Evolutionary conservation across 441 rosid species (phyloP), one percentile per base, ranked within the genome.

Genomic region (Jatropha multifida): DNA sequence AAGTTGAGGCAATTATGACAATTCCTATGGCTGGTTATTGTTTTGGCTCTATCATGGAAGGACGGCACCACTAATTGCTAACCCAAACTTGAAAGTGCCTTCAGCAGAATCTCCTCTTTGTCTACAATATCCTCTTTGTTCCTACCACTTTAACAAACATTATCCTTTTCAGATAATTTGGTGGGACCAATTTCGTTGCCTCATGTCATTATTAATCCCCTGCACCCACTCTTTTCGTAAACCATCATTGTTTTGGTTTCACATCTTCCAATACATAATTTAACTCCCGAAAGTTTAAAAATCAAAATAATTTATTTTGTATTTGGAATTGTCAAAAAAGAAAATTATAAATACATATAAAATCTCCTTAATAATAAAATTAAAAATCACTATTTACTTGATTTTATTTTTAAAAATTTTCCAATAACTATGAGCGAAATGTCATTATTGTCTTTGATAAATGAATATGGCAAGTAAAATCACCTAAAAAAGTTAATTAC

Each of bases 1-100:
- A 44, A 44, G 3, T 73, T 67, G 58, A 41, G 37, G 26, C 61
- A 63, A 49, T n/a, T 7, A 26, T 62, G 37, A 20, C 37, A 54
- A 3, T 18, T 61, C 65, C 77, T 76, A 69, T 55, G 82, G 80
- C 56, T 77, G 78, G 77, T 68, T 58, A 67, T 61, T 32, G 78
- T 27, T 27, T 61, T 32, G 77, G 60, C 64, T 49, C 60, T 68
- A 68, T 79, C 64, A 38, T 77, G 83, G 70, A 38, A 68, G 61
- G 79, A 46, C 73, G 73, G 75, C 52, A 76, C 73, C 81, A 74
- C 74, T 69, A 75, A 51, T 1, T 56, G n/a, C 58, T 40, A 49
- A 32, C 32, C 11, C 42, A 44, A 44, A 48, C 0, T n/a, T 32
- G 2, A 14, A 71, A 26, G 69, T 72, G 67, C 44, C 65, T 26